Evolutionary conservation across 2,329 filamentous ascomycete species (phyloP), one percentile per base, ranked within the genome.

Genomic region (Pseudogymnoascus sp.): DNA sequence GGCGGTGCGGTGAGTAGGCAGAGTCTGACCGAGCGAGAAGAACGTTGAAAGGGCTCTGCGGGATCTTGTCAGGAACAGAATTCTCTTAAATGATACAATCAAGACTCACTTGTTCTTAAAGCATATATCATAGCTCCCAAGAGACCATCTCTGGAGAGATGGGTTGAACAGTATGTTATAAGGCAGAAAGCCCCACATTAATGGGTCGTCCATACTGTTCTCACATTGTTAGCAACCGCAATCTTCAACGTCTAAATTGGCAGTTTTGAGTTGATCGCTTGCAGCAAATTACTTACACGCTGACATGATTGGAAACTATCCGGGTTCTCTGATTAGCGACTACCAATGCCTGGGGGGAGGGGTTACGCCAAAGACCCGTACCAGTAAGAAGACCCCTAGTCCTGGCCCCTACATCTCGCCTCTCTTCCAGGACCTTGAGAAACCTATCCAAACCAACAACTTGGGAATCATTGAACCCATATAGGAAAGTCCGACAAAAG

Each of bases 81-180:
- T 19, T 60, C 38, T 39, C 23, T 5, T 4, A 39, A 25, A 61
- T 22, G 4, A 14, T 30, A 23, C 19, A 30, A 55, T 45, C 42
- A 64, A 60, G n/a, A 68, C 79, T 65, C 77, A 94, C 91, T 85
- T 87, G 72, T 91, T 93, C 70, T 87, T 88, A 75, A 95, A 99
- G 77, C 92, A 97, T 64, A 99, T 92, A 75, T 99, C 94, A 74
- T 97, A 91, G 70, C 92, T 95, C 23, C 91, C 94, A 62, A 99
- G 82, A 8, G 88, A 86, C 91, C 92, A 97, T 73, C 94, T 85
- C 70, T 92, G 81, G 72, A 92, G 94, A 62, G 82, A 80, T 19
- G 89, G 84, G 64, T 87, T 84, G 70, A 89, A 85, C 66, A 84
- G 78, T 71, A 94, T 91, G 59, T 83, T 81, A 52, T 90, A 74